Percentiles rank a stretch among this genome's conserved stretches.
Conservation (phyloP, 2,329 filamentous ascomycete species). For the Fonsecaea erecta region DNA sequence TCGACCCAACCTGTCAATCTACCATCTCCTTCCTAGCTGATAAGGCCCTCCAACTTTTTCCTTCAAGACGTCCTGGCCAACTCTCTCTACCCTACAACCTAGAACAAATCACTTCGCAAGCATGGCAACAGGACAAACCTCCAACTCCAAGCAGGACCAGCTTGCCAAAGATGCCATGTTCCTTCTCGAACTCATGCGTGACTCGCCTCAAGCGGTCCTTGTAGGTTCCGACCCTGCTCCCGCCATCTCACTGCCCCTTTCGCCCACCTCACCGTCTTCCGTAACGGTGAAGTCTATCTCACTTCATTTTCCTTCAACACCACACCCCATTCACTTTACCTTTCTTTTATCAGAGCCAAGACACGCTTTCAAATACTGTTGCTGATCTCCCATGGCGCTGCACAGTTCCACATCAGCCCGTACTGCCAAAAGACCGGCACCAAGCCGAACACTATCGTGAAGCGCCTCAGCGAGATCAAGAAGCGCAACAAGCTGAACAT, state of each 20-base stretch:
- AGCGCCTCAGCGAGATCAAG: constrained; percentile 27
- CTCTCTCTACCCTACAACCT: neutral
- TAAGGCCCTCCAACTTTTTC: neutral
- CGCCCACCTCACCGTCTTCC: neutral
- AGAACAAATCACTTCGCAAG: neutral
- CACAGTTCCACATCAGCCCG: constrained; percentile 21
- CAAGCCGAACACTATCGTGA: constrained; percentile 28
- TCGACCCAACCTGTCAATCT: too few relatives aligned
- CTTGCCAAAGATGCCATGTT: constrained; percentile 23
- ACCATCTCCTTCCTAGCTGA: neutral
- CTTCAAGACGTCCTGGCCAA: neutral
- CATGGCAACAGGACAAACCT: constrained; percentile 14
- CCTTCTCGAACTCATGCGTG: constrained; percentile 23
- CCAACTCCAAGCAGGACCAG: neutral
- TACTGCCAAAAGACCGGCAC: constrained; percentile 23
- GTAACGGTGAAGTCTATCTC: neutral
- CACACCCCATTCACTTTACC: neutral
- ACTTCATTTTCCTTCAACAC: neutral
- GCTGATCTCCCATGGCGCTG: too few relatives aligned
- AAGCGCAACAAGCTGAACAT: constrained; percentile 30
- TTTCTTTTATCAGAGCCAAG: too few relatives aligned
- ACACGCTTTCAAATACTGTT: too few relatives aligned
- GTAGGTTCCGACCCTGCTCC: constrained; percentile 11
- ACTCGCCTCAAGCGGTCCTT: constrained; percentile 16
- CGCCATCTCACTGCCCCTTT: neutral